phyloP scores from a whole-genome alignment of 1,284 basidiomycete genomes.

The Ganoderma sp. region DNA sequence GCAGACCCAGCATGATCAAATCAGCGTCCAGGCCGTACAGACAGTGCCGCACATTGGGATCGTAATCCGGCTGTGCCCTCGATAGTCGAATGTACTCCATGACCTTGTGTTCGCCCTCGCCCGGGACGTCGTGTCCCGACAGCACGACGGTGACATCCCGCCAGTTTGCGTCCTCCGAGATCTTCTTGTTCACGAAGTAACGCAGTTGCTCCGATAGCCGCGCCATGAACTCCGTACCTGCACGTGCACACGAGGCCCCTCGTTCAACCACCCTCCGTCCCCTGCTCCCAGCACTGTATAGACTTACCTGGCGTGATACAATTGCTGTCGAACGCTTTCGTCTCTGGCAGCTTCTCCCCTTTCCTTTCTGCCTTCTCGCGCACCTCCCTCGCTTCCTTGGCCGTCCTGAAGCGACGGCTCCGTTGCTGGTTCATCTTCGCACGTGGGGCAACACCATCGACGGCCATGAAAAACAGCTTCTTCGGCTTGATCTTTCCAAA shows the following conservation, averaged over 20 bases:
- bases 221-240: conserved; percentile 95
- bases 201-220: conserved; percentile 88
- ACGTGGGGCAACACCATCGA: conserved; percentile 97
- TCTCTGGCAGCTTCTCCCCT: conserved; percentile 90
- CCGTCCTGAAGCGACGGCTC: conserved; percentile 91
- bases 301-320: conserved; percentile 94
- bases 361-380: conserved; percentile 86
- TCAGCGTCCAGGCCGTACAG: conserved; percentile 99
- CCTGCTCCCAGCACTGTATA: not conserved
- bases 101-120: conserved; percentile 99
- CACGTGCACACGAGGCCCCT: not conserved
- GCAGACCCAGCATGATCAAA: conserved; percentile 95
- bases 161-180: conserved; percentile 95
- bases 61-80: conserved; percentile 94
- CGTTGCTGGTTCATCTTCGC: conserved; percentile 99
- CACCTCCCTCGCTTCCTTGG: conserved; percentile 90
- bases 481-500: conserved; percentile 98
- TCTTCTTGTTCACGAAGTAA: conserved; percentile 98
- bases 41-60: conserved; percentile 94
- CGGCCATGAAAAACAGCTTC: conserved; percentile 97
- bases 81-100: conserved; percentile 98
- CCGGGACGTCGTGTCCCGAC: conserved; percentile 98
- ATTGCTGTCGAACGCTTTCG: conserved; percentile 98
- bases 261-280: not conserved
- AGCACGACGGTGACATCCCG: conserved; percentile 90